These are phyloP conservation scores for Aspergillus tubingensis DNA, from an alignment of 2,329 filamentous ascomycete species.

Conservation along the genomic window DNA sequence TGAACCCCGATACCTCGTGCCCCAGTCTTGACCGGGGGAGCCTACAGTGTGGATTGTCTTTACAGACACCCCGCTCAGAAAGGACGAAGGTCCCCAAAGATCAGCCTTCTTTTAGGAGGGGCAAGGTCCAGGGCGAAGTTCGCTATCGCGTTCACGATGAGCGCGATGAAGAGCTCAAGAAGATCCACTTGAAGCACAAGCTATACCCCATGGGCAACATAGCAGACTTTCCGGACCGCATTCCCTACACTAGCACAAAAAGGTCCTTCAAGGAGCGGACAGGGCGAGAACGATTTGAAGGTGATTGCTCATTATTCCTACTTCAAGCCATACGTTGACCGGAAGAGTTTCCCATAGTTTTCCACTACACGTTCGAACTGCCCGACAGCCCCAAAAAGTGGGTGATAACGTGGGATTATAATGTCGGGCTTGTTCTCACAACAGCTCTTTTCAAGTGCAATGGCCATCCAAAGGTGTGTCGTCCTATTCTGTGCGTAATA, in stretches of 20 bases:
- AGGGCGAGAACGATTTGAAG: neutral
- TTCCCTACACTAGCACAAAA: neutral
- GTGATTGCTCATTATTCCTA: neutral
- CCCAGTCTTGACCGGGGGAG: slow-evolving; percentile 46
- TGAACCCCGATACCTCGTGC: slow-evolving; percentile 60
- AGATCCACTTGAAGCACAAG: neutral
- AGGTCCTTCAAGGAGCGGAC: neutral
- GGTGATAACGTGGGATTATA: slow-evolving; percentile 95
- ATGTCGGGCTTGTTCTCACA: slow-evolving; percentile 87
- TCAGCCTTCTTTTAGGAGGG: neutral
- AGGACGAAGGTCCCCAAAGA: neutral
- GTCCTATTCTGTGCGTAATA: too few species aligned
- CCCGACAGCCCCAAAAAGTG: slow-evolving; percentile 66
- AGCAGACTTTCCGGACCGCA: slow-evolving; percentile 19
- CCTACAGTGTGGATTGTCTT: slow-evolving; percentile 28
- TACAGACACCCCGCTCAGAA: slow-evolving; percentile 17
- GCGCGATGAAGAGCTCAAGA: neutral
- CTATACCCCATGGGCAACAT: neutral
- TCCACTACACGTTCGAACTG: slow-evolving; percentile 74
- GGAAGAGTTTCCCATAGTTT: slow-evolving; percentile 37
- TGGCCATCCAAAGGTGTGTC: slow-evolving; percentile 77
- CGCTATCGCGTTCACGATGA: neutral
- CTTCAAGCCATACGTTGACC: slow-evolving; percentile 13
- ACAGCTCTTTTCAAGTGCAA: slow-evolving; percentile 93
- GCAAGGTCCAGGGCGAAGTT: neutral